Conservation (phyloP, 768 basidiomycete species). For the Calvatia gigantea region DNA sequence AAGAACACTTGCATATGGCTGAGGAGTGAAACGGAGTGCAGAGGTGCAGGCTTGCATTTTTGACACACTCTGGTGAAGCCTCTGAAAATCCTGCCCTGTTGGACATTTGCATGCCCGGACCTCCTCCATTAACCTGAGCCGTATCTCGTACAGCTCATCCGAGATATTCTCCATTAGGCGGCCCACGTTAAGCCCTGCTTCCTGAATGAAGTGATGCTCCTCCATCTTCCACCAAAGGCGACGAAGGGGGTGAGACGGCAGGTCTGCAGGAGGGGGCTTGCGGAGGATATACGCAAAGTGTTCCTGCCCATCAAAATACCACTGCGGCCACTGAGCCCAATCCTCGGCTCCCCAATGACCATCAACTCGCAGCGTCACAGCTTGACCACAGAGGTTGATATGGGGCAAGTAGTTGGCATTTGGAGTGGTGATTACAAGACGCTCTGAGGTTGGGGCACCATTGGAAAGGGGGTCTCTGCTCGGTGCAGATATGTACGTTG, state of each 20-base stretch:
- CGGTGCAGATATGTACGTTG: not conserved
- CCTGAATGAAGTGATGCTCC: not conserved
- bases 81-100: not conserved
- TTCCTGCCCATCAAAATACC: constrained; percentile 2
- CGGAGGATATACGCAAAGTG: not conserved
- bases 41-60: not conserved
- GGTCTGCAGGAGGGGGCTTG: not conserved
- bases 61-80: not conserved
- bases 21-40: not conserved
- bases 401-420: not conserved
- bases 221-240: constrained; percentile 3
- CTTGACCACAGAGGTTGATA: not conserved
- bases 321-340: constrained; percentile 5
- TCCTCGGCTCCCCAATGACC: not conserved
- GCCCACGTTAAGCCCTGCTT: not conserved
- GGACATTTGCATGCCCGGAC: not conserved
- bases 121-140: not conserved
- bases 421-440: not conserved
- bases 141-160: not conserved
- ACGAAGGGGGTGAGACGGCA: not conserved
- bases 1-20: not conserved
- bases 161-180: not conserved
- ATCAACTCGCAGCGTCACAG: not conserved
- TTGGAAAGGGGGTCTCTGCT: not conserved
- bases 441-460: not conserved